Conservation (phyloP, 2,329 filamentous ascomycete species). For the Alternaria gaisen region DNA sequence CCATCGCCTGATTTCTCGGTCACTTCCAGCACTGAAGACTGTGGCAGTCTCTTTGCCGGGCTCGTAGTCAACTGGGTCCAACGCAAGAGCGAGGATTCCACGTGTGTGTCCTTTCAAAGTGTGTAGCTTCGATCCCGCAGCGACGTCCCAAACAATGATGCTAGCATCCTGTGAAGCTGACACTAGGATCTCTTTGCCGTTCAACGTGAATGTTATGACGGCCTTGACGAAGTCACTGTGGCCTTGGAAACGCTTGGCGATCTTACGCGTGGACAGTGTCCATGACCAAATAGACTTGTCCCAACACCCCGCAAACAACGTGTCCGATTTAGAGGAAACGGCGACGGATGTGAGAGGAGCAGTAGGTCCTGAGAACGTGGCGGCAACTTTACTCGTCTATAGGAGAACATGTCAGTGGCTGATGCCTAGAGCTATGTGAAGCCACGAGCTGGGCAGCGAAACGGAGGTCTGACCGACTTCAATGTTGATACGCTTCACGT, state of each 20-base stretch:
- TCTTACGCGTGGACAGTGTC: conserved; percentile 59
- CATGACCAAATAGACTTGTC: conserved; percentile 93
- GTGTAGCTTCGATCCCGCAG: conserved; percentile 73
- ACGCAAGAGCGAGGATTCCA: conserved; percentile 78
- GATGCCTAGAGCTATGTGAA: conserved; percentile 1
- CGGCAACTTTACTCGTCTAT: conserved; percentile 50
- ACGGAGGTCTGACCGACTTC: conserved; percentile 69
- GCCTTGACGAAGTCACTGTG: conserved; percentile 94
- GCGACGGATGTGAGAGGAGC: conserved; percentile 70
- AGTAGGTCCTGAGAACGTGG: conserved; percentile 74
- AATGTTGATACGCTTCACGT: conserved; percentile 75
- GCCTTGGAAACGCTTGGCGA: conserved; percentile 70
- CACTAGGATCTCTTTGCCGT: conserved; percentile 64
- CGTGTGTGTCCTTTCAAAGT: conserved; percentile 80
- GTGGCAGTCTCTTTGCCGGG: conserved; percentile 54
- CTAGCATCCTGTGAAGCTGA: conserved; percentile 58
- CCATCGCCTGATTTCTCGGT: conserved; percentile 77
- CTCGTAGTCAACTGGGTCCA: conserved; percentile 68
- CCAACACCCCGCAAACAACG: conserved; percentile 89
- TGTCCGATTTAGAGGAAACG: conserved; percentile 49
- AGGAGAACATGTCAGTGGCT: conserved; percentile 19
- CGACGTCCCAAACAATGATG: conserved; percentile 79
- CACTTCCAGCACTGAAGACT: conserved; percentile 77
- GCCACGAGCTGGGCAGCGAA: conserved; percentile 10
- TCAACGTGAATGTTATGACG: conserved; percentile 69